These are phyloP conservation scores for Lasiosphaeria ovina DNA, from an alignment of 495 filamentous ascomycete species.

Conservation along the genomic window DNA sequence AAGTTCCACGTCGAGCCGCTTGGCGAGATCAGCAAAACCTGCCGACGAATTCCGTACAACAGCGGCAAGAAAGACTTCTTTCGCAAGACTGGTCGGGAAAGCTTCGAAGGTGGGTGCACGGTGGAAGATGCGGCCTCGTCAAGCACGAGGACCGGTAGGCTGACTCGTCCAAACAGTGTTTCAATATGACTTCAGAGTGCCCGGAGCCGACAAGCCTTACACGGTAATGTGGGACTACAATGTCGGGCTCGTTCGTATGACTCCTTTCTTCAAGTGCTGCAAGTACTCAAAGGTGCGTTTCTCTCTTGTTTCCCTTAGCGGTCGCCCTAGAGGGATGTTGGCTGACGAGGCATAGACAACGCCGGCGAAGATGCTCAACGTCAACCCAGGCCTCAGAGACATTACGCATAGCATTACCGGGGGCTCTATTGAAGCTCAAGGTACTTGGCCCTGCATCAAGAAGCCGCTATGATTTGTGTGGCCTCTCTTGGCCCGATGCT, in stretches of 20 bases:
- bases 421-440: conserved; percentile 84
- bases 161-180: conserved; percentile 59
- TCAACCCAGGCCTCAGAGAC: conserved; percentile 77
- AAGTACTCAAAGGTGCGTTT: conserved; percentile 75
- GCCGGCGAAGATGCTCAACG: conserved; percentile 73
- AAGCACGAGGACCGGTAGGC: not conserved
- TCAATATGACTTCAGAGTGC: conserved; percentile 81
- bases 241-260: conserved; percentile 90
- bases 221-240: conserved; percentile 96
- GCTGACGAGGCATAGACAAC: conserved; percentile 59
- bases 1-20: conserved; percentile 65
- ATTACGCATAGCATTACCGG: conserved; percentile 94
- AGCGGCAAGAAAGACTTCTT: conserved; percentile 88
- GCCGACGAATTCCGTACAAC: conserved; percentile 84
- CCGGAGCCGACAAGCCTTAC: conserved; percentile 64
- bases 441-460: conserved; percentile 42
- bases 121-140: not conserved
- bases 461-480: not conserved
- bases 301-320: not conserved
- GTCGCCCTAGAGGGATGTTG: not conserved
- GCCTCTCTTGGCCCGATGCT: not conserved
- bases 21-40: conserved; percentile 65
- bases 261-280: conserved; percentile 89
- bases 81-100: conserved; percentile 78
- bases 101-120: conserved; percentile 70